Conservation (phyloP, 2,329 filamentous ascomycete species). For the Huntiella decipiens region DNA sequence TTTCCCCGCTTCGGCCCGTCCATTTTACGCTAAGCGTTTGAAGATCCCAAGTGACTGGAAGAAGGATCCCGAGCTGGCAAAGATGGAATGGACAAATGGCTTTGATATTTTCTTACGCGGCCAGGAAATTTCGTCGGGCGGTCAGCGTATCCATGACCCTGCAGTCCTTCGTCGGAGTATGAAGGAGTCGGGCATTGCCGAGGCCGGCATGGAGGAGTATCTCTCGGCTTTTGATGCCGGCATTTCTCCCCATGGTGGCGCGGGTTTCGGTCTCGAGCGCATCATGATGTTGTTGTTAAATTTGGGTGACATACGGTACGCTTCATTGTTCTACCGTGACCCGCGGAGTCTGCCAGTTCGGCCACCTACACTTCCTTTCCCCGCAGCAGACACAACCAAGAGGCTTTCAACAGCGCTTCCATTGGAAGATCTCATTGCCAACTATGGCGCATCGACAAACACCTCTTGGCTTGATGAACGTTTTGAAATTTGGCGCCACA, state of each 20-base stretch:
- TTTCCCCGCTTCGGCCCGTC: constrained; percentile 66
- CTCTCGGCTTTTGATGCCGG: constrained; percentile 75
- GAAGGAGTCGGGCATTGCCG: constrained; percentile 53
- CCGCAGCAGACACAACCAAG: constrained; percentile 59
- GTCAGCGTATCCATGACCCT: constrained; percentile 78
- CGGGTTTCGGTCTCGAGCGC: constrained; percentile 76
- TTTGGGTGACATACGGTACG: constrained; percentile 75
- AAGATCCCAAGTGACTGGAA: not conserved
- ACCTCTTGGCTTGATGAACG: constrained; percentile 85
- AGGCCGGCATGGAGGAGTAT: constrained; percentile 77
- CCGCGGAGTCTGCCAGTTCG: constrained; percentile 66
- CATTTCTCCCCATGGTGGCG: constrained; percentile 74
- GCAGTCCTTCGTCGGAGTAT: constrained; percentile 59
- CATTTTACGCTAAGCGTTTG: constrained; percentile 84
- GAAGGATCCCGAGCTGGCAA: constrained; percentile 38
- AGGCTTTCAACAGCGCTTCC: constrained; percentile 39
- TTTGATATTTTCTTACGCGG: constrained; percentile 91
- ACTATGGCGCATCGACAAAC: constrained; percentile 87
- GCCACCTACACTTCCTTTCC: constrained; percentile 52
- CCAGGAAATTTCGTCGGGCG: constrained; percentile 81
- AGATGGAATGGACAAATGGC: constrained; percentile 47
- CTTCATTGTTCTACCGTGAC: constrained; percentile 72
- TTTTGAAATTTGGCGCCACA: constrained; percentile 74
- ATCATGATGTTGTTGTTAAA: constrained; percentile 72
- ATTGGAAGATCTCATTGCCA: constrained; percentile 75